Percentiles rank a stretch among this genome's conserved stretches.
Conservation (phyloP, 2,329 filamentous ascomycete genomes). For the Talaromyces sp. region DNA sequence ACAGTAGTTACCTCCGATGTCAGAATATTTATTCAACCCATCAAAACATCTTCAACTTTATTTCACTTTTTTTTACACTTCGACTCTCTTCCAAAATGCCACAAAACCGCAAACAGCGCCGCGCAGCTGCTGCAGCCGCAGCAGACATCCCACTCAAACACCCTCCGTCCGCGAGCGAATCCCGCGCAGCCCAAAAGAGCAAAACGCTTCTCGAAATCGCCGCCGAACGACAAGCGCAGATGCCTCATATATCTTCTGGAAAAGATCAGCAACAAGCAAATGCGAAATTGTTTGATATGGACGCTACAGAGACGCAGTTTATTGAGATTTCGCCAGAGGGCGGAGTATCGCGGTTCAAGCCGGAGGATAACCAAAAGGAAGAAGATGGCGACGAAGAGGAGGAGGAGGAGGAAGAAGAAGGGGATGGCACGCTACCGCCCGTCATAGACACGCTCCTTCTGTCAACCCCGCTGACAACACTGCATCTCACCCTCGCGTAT, state of each 20-base stretch:
- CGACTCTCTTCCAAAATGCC: background rate
- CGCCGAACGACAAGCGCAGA: slow-evolving; percentile 32
- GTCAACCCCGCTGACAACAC: slow-evolving; percentile 36
- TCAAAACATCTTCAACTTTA: background rate
- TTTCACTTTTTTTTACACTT: too few species aligned
- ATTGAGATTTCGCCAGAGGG: slow-evolving; percentile 21
- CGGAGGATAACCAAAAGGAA: slow-evolving; percentile 10
- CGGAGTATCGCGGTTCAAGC: slow-evolving; percentile 24
- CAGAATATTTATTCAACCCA: background rate
- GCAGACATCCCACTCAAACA: slow-evolving; percentile 26
- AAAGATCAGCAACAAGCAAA: slow-evolving; percentile 20
- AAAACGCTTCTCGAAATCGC: slow-evolving; percentile 43
- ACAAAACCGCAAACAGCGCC: slow-evolving; percentile 36
- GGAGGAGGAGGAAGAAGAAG: background rate
- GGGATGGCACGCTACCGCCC: slow-evolving; percentile 25
- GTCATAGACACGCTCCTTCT: slow-evolving; percentile 41
- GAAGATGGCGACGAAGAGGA: background rate
- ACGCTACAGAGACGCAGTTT: slow-evolving; percentile 22
- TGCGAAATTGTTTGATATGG: slow-evolving; percentile 8
- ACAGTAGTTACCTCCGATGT: background rate
- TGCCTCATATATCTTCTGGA: background rate
- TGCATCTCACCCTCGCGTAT: slow-evolving; percentile 42
- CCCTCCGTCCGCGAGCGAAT: slow-evolving; percentile 17
- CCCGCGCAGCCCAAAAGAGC: slow-evolving; percentile 12
- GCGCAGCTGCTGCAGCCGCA: slow-evolving; percentile 25